phyloP scores from a whole-genome alignment of 768 basidiomycete genomes.

The Termitomyces sp. region DNA sequence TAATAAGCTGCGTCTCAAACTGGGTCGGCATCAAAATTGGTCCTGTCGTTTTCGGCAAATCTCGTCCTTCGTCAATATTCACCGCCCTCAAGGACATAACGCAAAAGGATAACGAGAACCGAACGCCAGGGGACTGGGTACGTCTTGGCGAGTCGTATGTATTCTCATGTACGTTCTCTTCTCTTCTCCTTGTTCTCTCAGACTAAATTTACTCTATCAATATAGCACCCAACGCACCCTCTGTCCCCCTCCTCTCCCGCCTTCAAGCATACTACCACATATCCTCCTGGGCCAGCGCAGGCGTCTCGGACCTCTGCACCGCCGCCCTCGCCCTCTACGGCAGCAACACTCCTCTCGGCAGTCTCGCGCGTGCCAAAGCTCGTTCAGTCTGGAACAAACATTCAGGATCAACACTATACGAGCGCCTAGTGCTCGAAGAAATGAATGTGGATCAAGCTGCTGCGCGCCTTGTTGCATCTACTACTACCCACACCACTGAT shows the following conservation, averaged over 20 bases:
- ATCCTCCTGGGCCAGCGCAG: slow-evolving; percentile 34
- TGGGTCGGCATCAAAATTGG: slow-evolving; percentile 35
- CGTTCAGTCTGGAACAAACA: slow-evolving; percentile 31
- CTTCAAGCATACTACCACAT: slow-evolving; percentile 55
- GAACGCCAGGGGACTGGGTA: slow-evolving; percentile 23
- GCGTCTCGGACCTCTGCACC: slow-evolving; percentile 50
- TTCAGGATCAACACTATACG: slow-evolving; percentile 30
- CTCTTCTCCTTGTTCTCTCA: background rate
- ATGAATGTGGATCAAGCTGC: slow-evolving; percentile 54
- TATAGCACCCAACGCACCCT: slow-evolving; percentile 9
- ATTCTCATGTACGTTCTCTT: slow-evolving; percentile 23
- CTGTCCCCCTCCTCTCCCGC: slow-evolving; percentile 33
- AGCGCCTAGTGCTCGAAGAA: slow-evolving; percentile 51
- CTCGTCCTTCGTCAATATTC: background rate
- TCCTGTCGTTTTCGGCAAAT: background rate
- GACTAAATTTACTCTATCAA: background rate
- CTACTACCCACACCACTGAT: background rate
- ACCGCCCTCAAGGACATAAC: background rate
- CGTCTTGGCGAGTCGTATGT: slow-evolving; percentile 28
- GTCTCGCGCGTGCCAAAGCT: slow-evolving; percentile 38
- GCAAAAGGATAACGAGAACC: slow-evolving; percentile 1
- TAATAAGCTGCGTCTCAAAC: slow-evolving; percentile 46
- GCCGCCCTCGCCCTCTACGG: slow-evolving; percentile 52
- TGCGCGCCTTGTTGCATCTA: slow-evolving; percentile 29
- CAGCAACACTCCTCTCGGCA: slow-evolving; percentile 25